Evolutionary conservation across 2,329 filamentous ascomycete genomes (phyloP).

Genomic region (Penicillium expansum): DNA sequence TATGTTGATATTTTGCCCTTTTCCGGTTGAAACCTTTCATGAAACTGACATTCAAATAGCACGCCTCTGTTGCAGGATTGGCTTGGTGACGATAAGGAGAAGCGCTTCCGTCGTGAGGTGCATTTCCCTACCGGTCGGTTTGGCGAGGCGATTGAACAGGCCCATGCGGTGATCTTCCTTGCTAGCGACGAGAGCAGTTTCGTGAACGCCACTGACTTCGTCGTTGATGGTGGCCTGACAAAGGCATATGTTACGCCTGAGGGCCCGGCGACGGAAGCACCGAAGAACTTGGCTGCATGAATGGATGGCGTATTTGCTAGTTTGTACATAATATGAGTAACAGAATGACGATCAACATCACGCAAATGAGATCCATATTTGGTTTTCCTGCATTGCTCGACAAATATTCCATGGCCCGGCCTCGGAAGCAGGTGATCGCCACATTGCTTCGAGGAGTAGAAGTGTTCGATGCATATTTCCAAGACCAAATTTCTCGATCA

Average conservation of each 20-base stretch:
- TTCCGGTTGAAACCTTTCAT: background rate
- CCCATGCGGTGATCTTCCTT: conserved; percentile 81
- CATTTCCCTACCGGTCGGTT: conserved; percentile 91
- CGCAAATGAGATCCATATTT: conserved; percentile 52
- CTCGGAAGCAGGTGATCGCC: conserved; percentile 36
- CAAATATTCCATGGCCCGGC: conserved; percentile 47
- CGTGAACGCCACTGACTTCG: conserved; percentile 86
- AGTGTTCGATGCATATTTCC: conserved; percentile 49
- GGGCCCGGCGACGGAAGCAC: conserved; percentile 53
- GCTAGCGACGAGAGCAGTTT: conserved; percentile 87
- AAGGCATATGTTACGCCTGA: conserved; percentile 74
- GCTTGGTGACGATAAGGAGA: conserved; percentile 80
- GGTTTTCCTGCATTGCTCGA: conserved; percentile 46
- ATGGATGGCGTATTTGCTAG: conserved; percentile 6
- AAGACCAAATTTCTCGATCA: conserved; percentile 39
- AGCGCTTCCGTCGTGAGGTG: conserved; percentile 78
- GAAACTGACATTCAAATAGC: conserved; percentile 42
- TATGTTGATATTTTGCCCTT: conserved; percentile 29
- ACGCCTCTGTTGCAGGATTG: conserved; percentile 90
- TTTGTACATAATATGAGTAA: conserved; percentile 13
- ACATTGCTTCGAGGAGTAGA: conserved; percentile 45
- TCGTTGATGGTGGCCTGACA: conserved; percentile 93
- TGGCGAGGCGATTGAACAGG: conserved; percentile 88
- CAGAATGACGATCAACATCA: conserved; percentile 23
- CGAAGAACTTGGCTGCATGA: conserved; percentile 46